Percentiles rank a stretch among this genome's conserved stretches.
phyloP scores from a whole-genome alignment of 2,329 filamentous ascomycete genomes.

The Penicillium crustosum region DNA sequence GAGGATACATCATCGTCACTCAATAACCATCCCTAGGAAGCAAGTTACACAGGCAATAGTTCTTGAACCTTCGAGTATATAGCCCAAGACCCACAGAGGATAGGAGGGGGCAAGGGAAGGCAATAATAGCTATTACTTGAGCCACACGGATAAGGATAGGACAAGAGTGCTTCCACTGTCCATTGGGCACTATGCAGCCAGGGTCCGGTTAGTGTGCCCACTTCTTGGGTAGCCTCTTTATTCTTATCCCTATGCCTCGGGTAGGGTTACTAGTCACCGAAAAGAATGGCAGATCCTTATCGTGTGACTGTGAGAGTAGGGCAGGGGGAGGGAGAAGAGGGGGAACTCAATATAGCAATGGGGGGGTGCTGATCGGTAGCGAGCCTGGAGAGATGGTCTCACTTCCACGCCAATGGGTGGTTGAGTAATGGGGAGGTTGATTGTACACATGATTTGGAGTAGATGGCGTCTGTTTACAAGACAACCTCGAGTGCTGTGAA shows the following conservation, averaged over 20 bases:
- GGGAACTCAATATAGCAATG: neutral
- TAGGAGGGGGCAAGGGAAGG: neutral
- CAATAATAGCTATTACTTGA: neutral
- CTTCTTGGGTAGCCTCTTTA: neutral
- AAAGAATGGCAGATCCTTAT: neutral
- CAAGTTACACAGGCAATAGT: neutral
- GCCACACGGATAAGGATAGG: neutral
- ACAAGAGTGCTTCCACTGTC: neutral
- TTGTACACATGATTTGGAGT: neutral
- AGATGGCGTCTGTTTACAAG: neutral
- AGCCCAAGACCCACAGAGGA: neutral
- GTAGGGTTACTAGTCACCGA: neutral
- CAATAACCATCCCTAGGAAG: neutral
- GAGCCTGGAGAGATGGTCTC: neutral
- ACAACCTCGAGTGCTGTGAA: neutral
- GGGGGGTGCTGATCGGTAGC: neutral
- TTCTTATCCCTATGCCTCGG: constrained; percentile 1
- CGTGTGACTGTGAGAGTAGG: neutral
- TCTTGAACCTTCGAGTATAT: neutral
- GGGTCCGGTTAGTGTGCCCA: neutral
- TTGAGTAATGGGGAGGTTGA: neutral
- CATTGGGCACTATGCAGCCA: neutral
- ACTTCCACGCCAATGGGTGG: neutral
- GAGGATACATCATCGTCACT: neutral
- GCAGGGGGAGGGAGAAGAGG: neutral